phyloP scores from a whole-genome alignment of 371 early-diverging fungal genomes.

The Phascolomyces articulosus region DNA sequence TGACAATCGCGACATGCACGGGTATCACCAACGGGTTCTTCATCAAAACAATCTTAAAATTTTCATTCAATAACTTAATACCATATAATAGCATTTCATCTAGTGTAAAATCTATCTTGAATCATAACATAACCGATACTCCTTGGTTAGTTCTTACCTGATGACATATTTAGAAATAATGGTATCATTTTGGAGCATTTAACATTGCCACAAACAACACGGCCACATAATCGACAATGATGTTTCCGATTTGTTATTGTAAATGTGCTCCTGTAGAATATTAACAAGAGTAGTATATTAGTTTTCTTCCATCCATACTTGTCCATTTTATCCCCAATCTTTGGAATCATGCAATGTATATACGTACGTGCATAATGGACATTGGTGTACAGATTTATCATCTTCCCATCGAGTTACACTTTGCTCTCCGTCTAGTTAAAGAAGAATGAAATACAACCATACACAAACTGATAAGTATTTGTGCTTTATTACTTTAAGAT shows the following conservation, averaged over 20 bases:
- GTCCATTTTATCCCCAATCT: too few relatives aligned
- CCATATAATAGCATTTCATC: not conserved
- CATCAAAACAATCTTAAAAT: conserved; percentile 45
- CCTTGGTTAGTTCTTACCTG: conserved; percentile 35
- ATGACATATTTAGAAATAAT: conserved; percentile 56
- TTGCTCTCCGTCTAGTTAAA: conserved; percentile 58
- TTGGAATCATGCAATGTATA: too few relatives aligned
- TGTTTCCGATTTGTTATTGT: conserved; percentile 69
- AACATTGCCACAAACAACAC: conserved; percentile 67
- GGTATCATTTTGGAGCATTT: conserved; percentile 65
- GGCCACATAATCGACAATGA: conserved; percentile 83
- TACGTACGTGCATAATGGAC: conserved; percentile 64
- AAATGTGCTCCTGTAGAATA: conserved; percentile 41
- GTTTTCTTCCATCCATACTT: too few relatives aligned
- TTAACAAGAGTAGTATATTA: too few relatives aligned
- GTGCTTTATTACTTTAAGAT: too few relatives aligned
- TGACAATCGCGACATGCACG: conserved; percentile 66
- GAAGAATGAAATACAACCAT: too few relatives aligned
- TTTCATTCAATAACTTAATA: too few relatives aligned
- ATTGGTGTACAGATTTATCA: conserved; percentile 52
- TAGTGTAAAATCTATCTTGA: too few relatives aligned
- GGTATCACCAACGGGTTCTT: conserved; percentile 62
- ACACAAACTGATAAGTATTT: too few relatives aligned
- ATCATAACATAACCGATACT: too few relatives aligned
- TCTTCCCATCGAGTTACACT: conserved; percentile 70